phyloP scores from a whole-genome alignment of 441 rosid genomes.

The Daphne laureola region DNA sequence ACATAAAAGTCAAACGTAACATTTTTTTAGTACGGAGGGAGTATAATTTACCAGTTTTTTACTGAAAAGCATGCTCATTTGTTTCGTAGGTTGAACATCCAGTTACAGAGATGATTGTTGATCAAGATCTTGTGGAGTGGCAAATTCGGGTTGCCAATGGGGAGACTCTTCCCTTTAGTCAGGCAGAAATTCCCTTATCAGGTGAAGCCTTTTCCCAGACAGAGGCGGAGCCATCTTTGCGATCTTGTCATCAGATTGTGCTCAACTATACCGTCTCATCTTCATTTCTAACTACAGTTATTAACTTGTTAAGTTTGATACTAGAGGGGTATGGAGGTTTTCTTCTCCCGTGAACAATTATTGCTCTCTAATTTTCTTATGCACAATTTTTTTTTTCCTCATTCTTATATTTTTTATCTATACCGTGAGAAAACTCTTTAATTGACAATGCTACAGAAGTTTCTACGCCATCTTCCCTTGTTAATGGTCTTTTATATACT shows the following conservation, averaged over 20 bases:
- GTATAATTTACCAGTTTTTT: conserved; percentile 14
- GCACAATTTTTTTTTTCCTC: background rate
- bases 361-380: background rate
- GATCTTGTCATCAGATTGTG: background rate
- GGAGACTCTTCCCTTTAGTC: conserved; percentile 75
- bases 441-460: too few species aligned
- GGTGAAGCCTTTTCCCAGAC: conserved; percentile 30
- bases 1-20: too few species aligned
- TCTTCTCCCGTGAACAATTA: background rate
- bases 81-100: conserved; percentile 87
- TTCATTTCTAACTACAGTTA: conserved; percentile 3
- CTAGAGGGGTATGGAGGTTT: background rate
- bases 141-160: conserved; percentile 92
- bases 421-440: too few species aligned
- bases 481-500: too few species aligned
- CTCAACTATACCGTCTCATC: background rate
- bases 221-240: background rate
- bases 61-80: conserved; percentile 14
- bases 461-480: too few species aligned
- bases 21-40: too few species aligned
- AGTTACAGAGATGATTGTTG: conserved; percentile 96
- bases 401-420: background rate
- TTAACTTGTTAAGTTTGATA: conserved; percentile 7
- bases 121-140: conserved; percentile 97
- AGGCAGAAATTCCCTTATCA: conserved; percentile 70